Evolutionary conservation across 192 early-diverging fungal genomes (phyloP).

Genomic region (Coemansia javaensis): DNA sequence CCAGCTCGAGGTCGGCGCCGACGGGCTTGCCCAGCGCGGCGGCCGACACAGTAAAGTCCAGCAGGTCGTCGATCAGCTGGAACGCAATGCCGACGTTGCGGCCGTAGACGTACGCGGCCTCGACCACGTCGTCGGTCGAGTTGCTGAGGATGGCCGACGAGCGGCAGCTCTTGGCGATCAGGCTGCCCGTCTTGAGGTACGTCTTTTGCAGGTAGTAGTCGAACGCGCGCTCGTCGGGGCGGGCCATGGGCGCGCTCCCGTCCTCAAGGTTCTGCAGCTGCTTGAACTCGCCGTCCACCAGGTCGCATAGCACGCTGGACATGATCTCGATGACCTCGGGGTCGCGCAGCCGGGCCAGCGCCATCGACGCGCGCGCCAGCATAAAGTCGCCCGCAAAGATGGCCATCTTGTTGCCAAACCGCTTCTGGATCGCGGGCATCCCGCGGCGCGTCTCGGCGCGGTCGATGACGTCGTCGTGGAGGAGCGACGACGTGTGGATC

Average conservation of each 20-base stretch:
- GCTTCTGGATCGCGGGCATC: conserved; percentile 72
- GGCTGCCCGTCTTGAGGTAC: conserved; percentile 90
- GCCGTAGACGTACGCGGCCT: conserved; percentile 84
- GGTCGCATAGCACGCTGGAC: conserved; percentile 84
- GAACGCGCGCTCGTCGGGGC: conserved; percentile 54
- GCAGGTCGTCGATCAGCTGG: conserved; percentile 89
- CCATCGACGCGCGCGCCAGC: conserved; percentile 86
- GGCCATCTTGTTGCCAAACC: conserved; percentile 97
- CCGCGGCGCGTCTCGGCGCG: conserved; percentile 67
- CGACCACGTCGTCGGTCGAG: conserved; percentile 61
- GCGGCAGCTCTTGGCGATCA: conserved; percentile 90
- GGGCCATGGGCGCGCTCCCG: conserved; percentile 38
- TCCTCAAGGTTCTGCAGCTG: conserved; percentile 73
- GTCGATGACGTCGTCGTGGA: conserved; percentile 95
- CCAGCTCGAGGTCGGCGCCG: conserved; percentile 83
- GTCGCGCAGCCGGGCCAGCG: conserved; percentile 82
- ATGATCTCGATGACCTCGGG: conserved; percentile 90
- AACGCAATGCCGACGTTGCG: conserved; percentile 90
- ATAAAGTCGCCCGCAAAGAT: conserved; percentile 92
- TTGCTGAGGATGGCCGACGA: conserved; percentile 84
- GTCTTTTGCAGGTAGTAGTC: conserved; percentile 93
- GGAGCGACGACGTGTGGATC: conserved; percentile 93
- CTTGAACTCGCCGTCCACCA: conserved; percentile 98
- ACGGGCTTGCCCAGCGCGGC: conserved; percentile 81
- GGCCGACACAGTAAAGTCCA: conserved; percentile 77